Evolutionary conservation across 306 rosid genomes (phyloP).

Genomic region (Cucurbita ficifolia): DNA sequence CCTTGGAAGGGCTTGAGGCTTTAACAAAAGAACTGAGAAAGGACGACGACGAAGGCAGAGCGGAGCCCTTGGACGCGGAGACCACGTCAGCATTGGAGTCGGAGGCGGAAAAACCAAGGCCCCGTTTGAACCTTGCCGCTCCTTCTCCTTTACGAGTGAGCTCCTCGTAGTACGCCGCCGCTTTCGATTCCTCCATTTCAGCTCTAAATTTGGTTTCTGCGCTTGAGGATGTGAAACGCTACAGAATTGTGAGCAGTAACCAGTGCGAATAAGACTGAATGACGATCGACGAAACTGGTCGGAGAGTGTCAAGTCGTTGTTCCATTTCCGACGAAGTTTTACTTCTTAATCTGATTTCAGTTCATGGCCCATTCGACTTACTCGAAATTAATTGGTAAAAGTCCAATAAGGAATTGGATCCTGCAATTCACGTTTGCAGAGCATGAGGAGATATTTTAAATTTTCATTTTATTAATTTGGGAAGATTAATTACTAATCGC

Average conservation of each 20-base stretch:
- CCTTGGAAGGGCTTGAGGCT: conserved; percentile 47
- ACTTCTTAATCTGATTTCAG: not conserved
- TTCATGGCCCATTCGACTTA: not conserved
- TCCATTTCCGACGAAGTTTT: not conserved
- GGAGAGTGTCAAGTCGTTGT: not conserved
- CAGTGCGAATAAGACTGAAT: not conserved
- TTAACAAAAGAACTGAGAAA: conserved; percentile 66
- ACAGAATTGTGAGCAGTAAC: not conserved
- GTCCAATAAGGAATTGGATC: not conserved
- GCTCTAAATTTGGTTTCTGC: not conserved
- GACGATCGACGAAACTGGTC: not conserved
- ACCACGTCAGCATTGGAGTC: conserved; percentile 24
- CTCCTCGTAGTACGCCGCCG: conserved; percentile 88
- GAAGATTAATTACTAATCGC: no score
- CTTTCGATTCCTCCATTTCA: conserved; percentile 76
- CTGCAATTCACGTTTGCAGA: not conserved
- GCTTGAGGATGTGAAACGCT: not conserved
- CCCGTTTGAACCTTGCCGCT: conserved; percentile 83
- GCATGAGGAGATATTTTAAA: not conserved
- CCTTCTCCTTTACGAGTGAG: conserved; percentile 69
- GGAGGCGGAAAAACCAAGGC: conserved; percentile 60
- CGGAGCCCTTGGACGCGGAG: conserved; percentile 27
- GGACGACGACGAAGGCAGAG: conserved; percentile 43
- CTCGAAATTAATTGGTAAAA: no score
- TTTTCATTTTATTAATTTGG: no score